phyloP scores from a whole-genome alignment of 768 basidiomycete species.

The Boletus tomentosulus region DNA sequence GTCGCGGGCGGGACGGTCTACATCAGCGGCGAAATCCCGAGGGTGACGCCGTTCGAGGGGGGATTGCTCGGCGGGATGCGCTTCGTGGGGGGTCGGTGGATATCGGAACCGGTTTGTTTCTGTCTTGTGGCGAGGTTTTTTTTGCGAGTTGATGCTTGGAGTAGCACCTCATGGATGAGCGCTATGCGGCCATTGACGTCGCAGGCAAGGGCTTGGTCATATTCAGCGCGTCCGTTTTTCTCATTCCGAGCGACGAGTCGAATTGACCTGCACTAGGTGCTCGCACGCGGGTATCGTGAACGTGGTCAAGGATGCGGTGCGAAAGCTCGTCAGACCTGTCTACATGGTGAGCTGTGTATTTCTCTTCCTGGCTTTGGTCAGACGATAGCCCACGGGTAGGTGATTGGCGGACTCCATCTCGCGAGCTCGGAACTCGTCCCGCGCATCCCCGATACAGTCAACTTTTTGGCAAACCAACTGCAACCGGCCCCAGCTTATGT shows the following conservation, averaged over 20 bases:
- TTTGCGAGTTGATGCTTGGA: neutral
- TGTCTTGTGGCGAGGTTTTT: neutral
- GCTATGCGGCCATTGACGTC: slow-evolving; percentile 74
- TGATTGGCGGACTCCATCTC: slow-evolving; percentile 83
- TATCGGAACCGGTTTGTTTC: slow-evolving; percentile 47
- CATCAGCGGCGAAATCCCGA: slow-evolving; percentile 78
- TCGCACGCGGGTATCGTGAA: slow-evolving; percentile 86
- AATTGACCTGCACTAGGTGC: slow-evolving; percentile 35
- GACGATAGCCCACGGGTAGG: slow-evolving; percentile 33
- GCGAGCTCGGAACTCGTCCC: slow-evolving; percentile 60
- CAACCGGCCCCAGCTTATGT: slow-evolving; percentile 63
- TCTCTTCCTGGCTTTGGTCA: neutral
- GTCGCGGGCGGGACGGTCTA: slow-evolving; percentile 62
- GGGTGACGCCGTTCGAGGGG: slow-evolving; percentile 62
- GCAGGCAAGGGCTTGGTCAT: slow-evolving; percentile 78
- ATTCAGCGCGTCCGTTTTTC: slow-evolving; percentile 69
- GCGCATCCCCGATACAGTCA: slow-evolving; percentile 65
- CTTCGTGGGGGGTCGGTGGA: slow-evolving; percentile 50
- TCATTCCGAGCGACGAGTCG: neutral
- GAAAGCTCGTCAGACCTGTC: slow-evolving; percentile 60
- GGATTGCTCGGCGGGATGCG: slow-evolving; percentile 67
- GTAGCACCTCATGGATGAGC: slow-evolving; percentile 79
- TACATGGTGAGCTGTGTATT: slow-evolving; percentile 53
- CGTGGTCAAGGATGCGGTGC: slow-evolving; percentile 67
- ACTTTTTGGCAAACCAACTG: slow-evolving; percentile 61